Conservation (phyloP, 768 basidiomycete species). For the Obba rivulosa region DNA sequence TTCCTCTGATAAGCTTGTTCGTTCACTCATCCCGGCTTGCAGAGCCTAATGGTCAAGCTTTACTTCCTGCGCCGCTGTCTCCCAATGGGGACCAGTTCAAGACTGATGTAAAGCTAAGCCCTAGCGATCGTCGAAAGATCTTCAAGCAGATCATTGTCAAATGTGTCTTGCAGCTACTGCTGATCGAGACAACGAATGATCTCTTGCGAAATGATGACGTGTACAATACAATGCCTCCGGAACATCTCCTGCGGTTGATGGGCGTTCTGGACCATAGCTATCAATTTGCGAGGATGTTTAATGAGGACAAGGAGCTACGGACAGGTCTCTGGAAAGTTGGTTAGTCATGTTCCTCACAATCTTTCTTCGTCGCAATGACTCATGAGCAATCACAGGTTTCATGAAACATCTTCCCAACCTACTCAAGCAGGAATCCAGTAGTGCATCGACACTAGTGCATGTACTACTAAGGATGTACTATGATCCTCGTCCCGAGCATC, state of each 20-base stretch:
- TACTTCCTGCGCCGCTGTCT: constrained; percentile 85
- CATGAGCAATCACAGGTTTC: constrained; percentile 58
- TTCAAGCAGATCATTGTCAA: constrained; percentile 99
- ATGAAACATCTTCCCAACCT: constrained; percentile 99
- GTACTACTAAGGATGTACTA: constrained; percentile 92
- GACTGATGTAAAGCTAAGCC: constrained; percentile 45
- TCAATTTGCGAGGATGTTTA: constrained; percentile 95
- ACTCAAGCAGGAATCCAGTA: constrained; percentile 96
- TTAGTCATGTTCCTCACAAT: constrained; percentile 39
- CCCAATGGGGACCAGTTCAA: constrained; percentile 53
- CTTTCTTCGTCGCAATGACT: background rate
- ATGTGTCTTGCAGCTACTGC: constrained; percentile 92
- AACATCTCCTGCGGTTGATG: constrained; percentile 91
- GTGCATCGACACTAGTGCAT: constrained; percentile 91
- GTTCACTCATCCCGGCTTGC: constrained; percentile 6
- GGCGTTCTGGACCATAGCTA: constrained; percentile 95
- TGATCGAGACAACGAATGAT: constrained; percentile 97
- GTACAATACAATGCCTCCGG: constrained; percentile 90
- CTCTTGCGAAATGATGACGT: constrained; percentile 88
- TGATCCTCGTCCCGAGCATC: constrained; percentile 84
- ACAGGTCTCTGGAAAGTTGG: constrained; percentile 99
- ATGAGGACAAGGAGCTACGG: constrained; percentile 95
- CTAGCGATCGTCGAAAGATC: constrained; percentile 70
- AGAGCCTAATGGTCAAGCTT: constrained; percentile 64
- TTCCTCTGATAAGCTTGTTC: background rate